These are phyloP conservation scores for Jaltomata sinuosa DNA, from an alignment of 257 asterid species.

Conservation along the genomic window DNA sequence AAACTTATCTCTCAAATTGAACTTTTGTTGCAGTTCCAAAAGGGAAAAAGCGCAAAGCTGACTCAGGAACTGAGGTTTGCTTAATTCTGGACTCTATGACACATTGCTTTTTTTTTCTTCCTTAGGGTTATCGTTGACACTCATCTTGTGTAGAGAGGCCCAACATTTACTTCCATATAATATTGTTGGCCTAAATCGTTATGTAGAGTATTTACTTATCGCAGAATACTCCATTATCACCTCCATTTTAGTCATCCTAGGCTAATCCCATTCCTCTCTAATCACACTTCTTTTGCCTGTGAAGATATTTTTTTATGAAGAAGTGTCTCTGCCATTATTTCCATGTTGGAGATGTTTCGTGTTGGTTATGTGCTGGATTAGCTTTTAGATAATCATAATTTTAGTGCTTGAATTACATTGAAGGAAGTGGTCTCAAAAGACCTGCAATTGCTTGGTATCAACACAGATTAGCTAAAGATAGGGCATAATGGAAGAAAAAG, in stretches of 20 bases:
- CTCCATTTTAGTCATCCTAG: neutral
- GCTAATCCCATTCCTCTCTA: neutral
- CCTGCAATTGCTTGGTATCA: neutral
- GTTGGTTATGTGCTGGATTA: neutral
- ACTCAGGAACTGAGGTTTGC: conserved; percentile 62
- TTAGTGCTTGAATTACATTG: neutral
- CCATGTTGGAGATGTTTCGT: neutral
- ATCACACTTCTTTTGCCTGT: neutral
- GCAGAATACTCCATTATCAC: neutral
- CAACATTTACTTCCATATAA: neutral
- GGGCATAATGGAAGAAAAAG: neutral
- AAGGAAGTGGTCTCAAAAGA: neutral
- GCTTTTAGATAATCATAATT: neutral
- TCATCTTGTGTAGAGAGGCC: neutral
- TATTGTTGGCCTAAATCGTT: neutral
- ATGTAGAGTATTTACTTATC: neutral
- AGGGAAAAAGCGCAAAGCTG: conserved; percentile 79
- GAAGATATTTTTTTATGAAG: neutral
- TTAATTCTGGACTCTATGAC: neutral
- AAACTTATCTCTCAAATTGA: neutral
- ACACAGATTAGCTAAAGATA: neutral
- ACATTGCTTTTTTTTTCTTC: neutral
- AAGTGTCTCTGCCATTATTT: neutral
- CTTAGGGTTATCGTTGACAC: neutral
- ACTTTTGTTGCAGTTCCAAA: conserved; percentile 43